Base-by-base conservation (phyloP, 1,284 basidiomycete genomes). In the Puccinia polysora region DNA sequence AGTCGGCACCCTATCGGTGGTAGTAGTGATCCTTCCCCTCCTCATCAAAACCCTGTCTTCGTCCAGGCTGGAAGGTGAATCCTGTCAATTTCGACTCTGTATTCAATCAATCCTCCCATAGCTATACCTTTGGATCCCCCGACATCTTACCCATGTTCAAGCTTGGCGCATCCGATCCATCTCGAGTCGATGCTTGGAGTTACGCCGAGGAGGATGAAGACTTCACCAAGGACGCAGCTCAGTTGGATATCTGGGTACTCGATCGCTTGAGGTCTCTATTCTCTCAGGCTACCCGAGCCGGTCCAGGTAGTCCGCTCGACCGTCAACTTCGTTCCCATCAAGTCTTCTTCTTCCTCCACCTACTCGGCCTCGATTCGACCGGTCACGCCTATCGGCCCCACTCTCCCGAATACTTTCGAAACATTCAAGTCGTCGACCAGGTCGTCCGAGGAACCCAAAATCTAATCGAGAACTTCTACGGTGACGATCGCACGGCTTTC, bases 141-240 rank as follows among this genome's bases (percentile, higher is more conserved):
- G 91, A 94, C 79, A 94, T 94, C 73, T 80, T 94, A 3, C 90
- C 90, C 12, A 94, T 94, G 89, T 94, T 94, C 77, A 83, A 86
- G 18, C 83, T 85, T 5, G 90, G 90, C 15, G 89, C 89, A 0
- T 76, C 77, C 2, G 75, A 76, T 6, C 69, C 68, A 5, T 32
- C 28, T 3, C 58, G 70, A 1, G 89, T 93, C 0, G 83, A 85
- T 55, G 86, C 86, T 65, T 91, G 88, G 88, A 85, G 83, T 65
- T 93, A 92, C 78, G 81, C 88, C 67, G 88, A 89, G 76, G 85
- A 87, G 28, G 87, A 86, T 47, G 90, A 91, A 76, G 89, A 91
- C 78, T 91, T 90, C 75, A 90, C 89, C 0, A 89, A 89, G 88
- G 90, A 93, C 78, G 90, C 91, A 0, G 89, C 87, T 1, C 81